Evolutionary conservation across 495 filamentous ascomycete species (phyloP).

Genomic region (Daldinia vernicosa): DNA sequence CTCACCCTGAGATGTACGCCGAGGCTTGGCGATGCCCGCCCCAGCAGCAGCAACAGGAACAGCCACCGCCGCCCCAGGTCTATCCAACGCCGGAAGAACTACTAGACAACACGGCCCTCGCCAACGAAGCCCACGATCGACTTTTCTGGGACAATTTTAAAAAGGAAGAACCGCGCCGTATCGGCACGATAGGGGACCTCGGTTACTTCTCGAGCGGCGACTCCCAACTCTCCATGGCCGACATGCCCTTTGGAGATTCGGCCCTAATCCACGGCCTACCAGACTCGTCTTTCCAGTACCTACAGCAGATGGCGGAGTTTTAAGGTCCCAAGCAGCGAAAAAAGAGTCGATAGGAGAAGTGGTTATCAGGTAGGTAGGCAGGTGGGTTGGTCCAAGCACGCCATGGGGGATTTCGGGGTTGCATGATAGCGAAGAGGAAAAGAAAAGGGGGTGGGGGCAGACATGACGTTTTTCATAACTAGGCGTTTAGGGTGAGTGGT

Average conservation of each 20-base stretch:
- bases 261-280: conserved; percentile 27
- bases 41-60: not conserved
- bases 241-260: conserved; percentile 41
- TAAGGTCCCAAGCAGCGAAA: not conserved
- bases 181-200: conserved; percentile 49
- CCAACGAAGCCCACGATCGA: conserved; percentile 33
- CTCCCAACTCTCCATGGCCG: conserved; percentile 28
- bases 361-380: not conserved
- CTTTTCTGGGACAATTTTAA: conserved; percentile 43
- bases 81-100: conserved; percentile 23
- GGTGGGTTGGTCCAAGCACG: too few relatives aligned
- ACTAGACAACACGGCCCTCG: conserved; percentile 32
- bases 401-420: not conserved
- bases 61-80: not conserved
- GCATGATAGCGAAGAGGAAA: not conserved
- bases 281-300: conserved; percentile 25
- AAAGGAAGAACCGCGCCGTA: conserved; percentile 47
- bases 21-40: conserved; percentile 16
- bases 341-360: not conserved
- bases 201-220: conserved; percentile 54
- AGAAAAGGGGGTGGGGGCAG: too few relatives aligned
- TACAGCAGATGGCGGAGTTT: conserved; percentile 25
- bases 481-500: not conserved
- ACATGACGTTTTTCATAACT: not conserved
- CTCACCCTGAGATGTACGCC: conserved; percentile 33